phyloP scores from a whole-genome alignment of 2,329 filamentous ascomycete species.

The Neocatenulostroma microsporum region DNA sequence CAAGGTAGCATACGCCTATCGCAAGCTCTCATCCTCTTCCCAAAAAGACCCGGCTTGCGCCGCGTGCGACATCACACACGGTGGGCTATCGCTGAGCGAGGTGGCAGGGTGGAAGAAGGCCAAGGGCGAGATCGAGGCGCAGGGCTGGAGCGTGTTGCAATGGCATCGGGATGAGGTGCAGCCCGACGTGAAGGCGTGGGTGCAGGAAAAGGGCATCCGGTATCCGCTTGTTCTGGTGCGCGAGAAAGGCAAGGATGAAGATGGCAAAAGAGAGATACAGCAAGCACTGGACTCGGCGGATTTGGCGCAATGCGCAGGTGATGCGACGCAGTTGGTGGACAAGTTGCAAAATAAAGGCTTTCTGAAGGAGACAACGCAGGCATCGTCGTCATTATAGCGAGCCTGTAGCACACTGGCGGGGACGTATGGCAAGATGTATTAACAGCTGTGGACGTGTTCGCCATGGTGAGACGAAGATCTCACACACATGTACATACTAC shows the following conservation, averaged over 20 bases:
- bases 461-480: neutral
- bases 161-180: conserved; percentile 18
- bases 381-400: too few species aligned
- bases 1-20: conserved; percentile 21
- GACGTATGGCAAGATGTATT: neutral
- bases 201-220: conserved; percentile 2
- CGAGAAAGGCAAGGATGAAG: neutral
- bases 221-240: conserved; percentile 7
- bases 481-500: neutral
- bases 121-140: conserved; percentile 12
- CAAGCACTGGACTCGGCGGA: conserved; percentile 4
- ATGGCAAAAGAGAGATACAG: neutral
- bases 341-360: conserved; percentile 7
- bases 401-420: conserved; percentile 1
- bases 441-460: too few species aligned
- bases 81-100: conserved; percentile 17
- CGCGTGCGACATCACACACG: conserved; percentile 23
- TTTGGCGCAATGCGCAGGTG: conserved; percentile 6
- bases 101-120: conserved; percentile 11
- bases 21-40: conserved; percentile 15
- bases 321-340: conserved; percentile 4
- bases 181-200: conserved; percentile 8
- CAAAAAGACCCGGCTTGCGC: conserved; percentile 17
- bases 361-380: neutral
- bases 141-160: conserved; percentile 13